Evolutionary conservation across 1,139 yeast genomes (phyloP).

Genomic region (Blastobotrys raffinosifermentans): DNA sequence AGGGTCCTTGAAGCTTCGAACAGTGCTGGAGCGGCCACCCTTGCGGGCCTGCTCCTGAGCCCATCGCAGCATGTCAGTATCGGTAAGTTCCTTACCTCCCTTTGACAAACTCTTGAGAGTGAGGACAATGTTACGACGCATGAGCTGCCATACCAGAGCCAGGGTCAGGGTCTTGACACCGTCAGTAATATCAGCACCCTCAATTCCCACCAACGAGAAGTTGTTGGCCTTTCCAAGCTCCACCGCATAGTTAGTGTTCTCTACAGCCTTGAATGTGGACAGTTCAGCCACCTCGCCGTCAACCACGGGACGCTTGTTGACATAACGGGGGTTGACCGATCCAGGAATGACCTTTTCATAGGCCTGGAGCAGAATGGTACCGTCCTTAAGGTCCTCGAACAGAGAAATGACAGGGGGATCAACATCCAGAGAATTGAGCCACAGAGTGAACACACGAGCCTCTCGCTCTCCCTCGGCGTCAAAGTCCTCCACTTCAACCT

Average conservation of each 20-base stretch:
- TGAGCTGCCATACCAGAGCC: conserved; percentile 98
- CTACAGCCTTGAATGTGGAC: conserved; percentile 89
- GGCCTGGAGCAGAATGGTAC: conserved; percentile 82
- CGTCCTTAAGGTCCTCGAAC: conserved; percentile 94
- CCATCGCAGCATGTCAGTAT: conserved; percentile 86
- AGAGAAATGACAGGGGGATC: conserved; percentile 89
- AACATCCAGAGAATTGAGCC: conserved; percentile 95
- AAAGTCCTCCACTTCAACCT: conserved; percentile 76
- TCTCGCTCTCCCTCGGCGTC: conserved; percentile 99
- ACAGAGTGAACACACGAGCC: conserved; percentile 94
- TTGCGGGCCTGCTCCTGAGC: conserved; percentile 78
- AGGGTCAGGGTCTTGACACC: conserved; percentile 85
- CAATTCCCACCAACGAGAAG: conserved; percentile 94
- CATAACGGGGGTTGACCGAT: conserved; percentile 69
- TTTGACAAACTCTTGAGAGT: conserved; percentile 71
- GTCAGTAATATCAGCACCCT: conserved; percentile 95
- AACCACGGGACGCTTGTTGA: conserved; percentile 67
- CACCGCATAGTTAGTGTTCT: conserved; percentile 93
- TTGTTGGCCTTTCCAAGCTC: conserved; percentile 89
- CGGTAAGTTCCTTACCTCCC: conserved; percentile 69
- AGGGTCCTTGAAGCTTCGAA: conserved; percentile 82
- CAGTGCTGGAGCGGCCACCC: conserved; percentile 66
- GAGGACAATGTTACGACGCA: conserved; percentile 89
- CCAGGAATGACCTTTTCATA: conserved; percentile 96
- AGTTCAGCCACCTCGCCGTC: conserved; percentile 54